Evolutionary conservation across 2,329 filamentous ascomycete genomes (phyloP), one percentile per base, ranked within the genome.

Genomic region (Stachybotrys elegans): DNA sequence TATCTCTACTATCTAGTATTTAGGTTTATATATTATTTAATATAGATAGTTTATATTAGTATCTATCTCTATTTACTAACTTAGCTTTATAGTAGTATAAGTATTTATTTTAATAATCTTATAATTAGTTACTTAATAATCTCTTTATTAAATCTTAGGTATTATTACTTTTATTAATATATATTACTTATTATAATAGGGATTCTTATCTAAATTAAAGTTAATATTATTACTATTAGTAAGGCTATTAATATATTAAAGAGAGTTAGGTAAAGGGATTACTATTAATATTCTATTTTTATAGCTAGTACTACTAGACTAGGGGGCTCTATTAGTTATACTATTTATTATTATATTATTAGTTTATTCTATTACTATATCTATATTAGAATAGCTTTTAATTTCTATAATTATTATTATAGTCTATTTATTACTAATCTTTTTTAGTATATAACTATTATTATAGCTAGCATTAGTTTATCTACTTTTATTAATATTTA

Each of bases 21-120:
- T 43, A 43, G 34, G 16, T 14, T 11, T 37, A 16, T 21, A 12
- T 37, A 19, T 16, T 20, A 21, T 36, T 16, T 36, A 36, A 35
- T 36, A 43, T 43, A 43, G 20, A 43, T 9, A n/a, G 36, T 20
- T 37, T 43, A 43, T 36, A 17, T 20, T 31, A 27, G 14, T 41
- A 41, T 27, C n/a, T 42, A 31, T 32, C 13, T 42, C 17, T 13
- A 21, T 31, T n/a, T n/a, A n/a, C 41, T 27, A 9, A 32, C 20
- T 22, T 39, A 8, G 23, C 20, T 21, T 35, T 20, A 40, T 6
- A 7, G 12, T 39, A 40, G n/a, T 41, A 45, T 45, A 41, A 23
- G 17, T 41, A 45, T 41, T 41, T 29, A 29, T 9, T 29, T 29
- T 35, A 35, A 42, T 35, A 19, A 37, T 16, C 37, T 35, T 35